These are phyloP conservation scores for Blastocystis sp. DNA, from an alignment of 352 stramenopile genomes.

Conservation along the genomic window DNA sequence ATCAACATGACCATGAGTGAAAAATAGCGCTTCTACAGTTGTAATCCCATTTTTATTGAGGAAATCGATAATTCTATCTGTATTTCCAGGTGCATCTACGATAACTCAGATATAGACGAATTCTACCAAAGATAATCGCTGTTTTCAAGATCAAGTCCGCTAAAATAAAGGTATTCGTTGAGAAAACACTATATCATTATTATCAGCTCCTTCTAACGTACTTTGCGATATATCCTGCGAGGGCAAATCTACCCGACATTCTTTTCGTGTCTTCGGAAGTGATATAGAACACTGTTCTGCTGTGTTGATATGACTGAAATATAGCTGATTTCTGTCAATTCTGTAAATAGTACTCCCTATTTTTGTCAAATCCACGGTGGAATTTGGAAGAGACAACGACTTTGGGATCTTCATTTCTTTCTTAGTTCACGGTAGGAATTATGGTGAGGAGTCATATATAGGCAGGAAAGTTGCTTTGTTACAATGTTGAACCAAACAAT, in stretches of 20 bases:
- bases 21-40: conserved; percentile 74
- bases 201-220: neutral
- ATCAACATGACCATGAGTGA: conserved; percentile 82
- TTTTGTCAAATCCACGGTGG: neutral
- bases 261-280: neutral
- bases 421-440: neutral
- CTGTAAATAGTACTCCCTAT: neutral
- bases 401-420: neutral
- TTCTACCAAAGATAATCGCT: conserved; percentile 51
- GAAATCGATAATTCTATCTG: neutral
- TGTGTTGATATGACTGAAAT: neutral
- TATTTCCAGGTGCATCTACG: conserved; percentile 24
- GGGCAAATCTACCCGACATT: neutral
- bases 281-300: neutral
- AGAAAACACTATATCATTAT: neutral
- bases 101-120: neutral
- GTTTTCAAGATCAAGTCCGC: conserved; percentile 9
- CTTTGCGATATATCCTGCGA: conserved; percentile 23
- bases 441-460: neutral
- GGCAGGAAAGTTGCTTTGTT: neutral
- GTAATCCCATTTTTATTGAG: conserved; percentile 30
- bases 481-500: neutral
- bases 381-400: neutral
- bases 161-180: conserved; percentile 41
- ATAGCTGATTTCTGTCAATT: neutral